Percentiles rank a stretch among this genome's conserved stretches.
phyloP scores from a whole-genome alignment of 179 eudicot genomes.

The Amaranthus tricolor region DNA sequence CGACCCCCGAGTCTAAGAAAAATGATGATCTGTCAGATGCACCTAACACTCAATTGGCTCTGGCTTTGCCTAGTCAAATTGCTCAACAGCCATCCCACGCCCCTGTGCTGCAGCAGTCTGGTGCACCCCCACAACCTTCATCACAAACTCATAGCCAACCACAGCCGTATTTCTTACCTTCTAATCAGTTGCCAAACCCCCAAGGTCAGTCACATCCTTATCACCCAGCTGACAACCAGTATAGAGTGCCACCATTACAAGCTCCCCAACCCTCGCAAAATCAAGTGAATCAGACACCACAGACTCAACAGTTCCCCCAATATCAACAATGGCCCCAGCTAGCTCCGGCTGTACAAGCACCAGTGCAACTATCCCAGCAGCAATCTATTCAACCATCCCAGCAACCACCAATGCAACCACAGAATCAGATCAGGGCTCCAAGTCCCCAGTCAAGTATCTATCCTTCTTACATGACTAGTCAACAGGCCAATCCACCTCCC shows the following conservation, averaged over 20 bases:
- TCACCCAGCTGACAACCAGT: slow-evolving; percentile 48
- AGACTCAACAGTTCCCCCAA: slow-evolving; percentile 40
- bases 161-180: slow-evolving; percentile 56
- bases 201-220: slow-evolving; percentile 52
- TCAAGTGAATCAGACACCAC: slow-evolving; percentile 59
- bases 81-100: slow-evolving; percentile 56
- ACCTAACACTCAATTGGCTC: slow-evolving; percentile 78
- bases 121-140: slow-evolving; percentile 45
- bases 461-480: slow-evolving; percentile 61
- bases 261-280: slow-evolving; percentile 42
- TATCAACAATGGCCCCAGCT: slow-evolving; percentile 83
- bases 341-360: slow-evolving; percentile 48
- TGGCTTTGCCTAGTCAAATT: slow-evolving; percentile 73
- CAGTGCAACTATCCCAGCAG: slow-evolving; percentile 47
- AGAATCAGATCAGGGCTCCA: slow-evolving; percentile 45
- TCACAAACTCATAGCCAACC: slow-evolving; percentile 47
- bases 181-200: slow-evolving; percentile 46
- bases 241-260: slow-evolving; percentile 45
- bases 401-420: slow-evolving; percentile 44
- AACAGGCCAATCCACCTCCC: slow-evolving; percentile 48
- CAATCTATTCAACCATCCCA: slow-evolving; percentile 40
- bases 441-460: slow-evolving; percentile 46
- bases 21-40: slow-evolving; percentile 49
- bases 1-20: slow-evolving; percentile 51
- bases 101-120: slow-evolving; percentile 44